phyloP scores from a whole-genome alignment of 257 asterid genomes.

The Nicotiana sylvestris region DNA sequence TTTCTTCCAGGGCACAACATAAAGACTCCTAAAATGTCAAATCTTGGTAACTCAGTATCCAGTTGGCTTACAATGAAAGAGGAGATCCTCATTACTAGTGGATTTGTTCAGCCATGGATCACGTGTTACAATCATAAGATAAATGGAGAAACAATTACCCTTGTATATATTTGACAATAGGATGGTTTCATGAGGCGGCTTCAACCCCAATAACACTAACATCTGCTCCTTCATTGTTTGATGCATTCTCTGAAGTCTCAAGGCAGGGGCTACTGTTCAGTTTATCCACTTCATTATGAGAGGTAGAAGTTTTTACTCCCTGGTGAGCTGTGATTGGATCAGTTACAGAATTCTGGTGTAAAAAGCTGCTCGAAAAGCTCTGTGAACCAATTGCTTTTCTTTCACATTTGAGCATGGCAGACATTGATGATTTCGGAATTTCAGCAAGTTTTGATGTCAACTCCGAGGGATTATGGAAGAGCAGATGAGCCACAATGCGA shows the following conservation, averaged over 20 bases:
- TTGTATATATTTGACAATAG: conserved; percentile 13
- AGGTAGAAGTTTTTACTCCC: conserved; percentile 32
- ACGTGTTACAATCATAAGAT: background rate
- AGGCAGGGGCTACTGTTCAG: conserved; percentile 25
- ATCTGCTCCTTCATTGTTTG: conserved; percentile 29
- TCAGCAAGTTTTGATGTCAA: conserved; percentile 45
- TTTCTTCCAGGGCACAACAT: background rate
- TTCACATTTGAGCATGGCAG: conserved; percentile 37
- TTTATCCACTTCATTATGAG: conserved; percentile 28
- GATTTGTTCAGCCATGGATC: conserved; percentile 17
- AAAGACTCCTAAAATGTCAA: background rate
- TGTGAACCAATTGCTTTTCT: conserved; percentile 28
- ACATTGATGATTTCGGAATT: conserved; percentile 43
- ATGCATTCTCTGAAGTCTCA: conserved; percentile 32
- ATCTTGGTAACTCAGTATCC: conserved; percentile 8
- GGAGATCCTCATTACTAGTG: conserved; percentile 26
- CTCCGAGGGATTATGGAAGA: conserved; percentile 65
- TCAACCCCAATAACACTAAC: conserved; percentile 25
- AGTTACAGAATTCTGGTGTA: conserved; percentile 32
- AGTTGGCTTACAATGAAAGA: conserved; percentile 40
- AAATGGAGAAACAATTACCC: conserved; percentile 41
- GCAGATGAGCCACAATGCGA: conserved; percentile 80
- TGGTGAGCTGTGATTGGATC: conserved; percentile 33
- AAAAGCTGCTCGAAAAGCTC: conserved; percentile 22
- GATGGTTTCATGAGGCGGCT: conserved; percentile 21